Evolutionary conservation across 345 rosid species (phyloP), one percentile per base, ranked within the genome.

Genomic region (Dipteronia sinensis): DNA sequence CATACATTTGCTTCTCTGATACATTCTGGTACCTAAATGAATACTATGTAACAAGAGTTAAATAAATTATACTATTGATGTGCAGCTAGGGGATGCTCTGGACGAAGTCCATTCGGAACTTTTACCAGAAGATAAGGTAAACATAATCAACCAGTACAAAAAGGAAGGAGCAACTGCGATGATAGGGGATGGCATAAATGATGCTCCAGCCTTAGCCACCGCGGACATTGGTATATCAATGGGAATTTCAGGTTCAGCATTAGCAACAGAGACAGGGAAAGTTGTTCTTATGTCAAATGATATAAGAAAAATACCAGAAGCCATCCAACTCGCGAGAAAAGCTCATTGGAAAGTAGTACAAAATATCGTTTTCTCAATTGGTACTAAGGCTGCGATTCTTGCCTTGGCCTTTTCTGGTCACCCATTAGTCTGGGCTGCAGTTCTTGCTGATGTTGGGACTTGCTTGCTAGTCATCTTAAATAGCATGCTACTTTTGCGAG

Each of bases 171-270:
- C 83, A 80, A 90, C 95, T 0, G 91, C 84, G 3, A 96, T 94
- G 99, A 85, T 92, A 23, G 99, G 98, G 69, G 98, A 96, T 75
- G 99, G 98, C 1, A 25, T 96, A 11, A 96, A 96, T 19, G 99
- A 96, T 76, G 97, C 99, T 10, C 99, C 98, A 4, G 98, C 99
- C 34, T 85, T 96, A 74, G 98, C 97, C n/a, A 86, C 89, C 17
- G 94, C 98, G 0, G 92, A 94, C 72, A 89, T 94, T 27, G 99
- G 99, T 7, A 91, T 96, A 20, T 94, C 99, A 0, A 96, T 91
- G 99, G 98, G 99, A 1, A 67, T 96, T 56, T 94, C 98, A 0
- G 97, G 98, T 67, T 96, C 99, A 0, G 94, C 99, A 1, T 95
- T 92, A 15, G 97, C 98, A 40, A 92, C 88, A 17, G 93, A 96